phyloP scores from a whole-genome alignment of 2,329 filamentous ascomycete genomes.

The Coniochaeta sp. region DNA sequence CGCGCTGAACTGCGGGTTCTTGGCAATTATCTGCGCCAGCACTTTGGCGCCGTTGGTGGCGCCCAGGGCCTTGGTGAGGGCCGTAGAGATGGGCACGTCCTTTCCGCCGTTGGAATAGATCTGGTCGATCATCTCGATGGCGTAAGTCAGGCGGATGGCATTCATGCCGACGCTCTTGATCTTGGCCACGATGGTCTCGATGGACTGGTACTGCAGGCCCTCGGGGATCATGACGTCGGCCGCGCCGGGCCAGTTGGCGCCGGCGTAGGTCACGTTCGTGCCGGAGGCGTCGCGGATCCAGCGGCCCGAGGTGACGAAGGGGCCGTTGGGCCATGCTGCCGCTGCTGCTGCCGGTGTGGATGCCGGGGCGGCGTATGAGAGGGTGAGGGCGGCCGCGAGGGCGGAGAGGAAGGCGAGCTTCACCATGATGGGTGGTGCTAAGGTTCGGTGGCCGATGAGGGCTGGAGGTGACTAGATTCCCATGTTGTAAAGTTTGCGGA shows the following conservation, averaged over 20 bases:
- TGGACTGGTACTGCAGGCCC: constrained; percentile 54
- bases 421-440: constrained; percentile 9
- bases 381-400: constrained; percentile 6
- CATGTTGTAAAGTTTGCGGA: too few relatives aligned
- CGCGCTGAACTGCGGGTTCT: constrained; percentile 50
- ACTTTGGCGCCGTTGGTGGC: constrained; percentile 43
- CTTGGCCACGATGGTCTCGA: constrained; percentile 45
- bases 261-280: constrained; percentile 40
- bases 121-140: constrained; percentile 58
- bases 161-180: constrained; percentile 57
- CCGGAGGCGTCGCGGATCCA: constrained; percentile 35
- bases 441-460: too few relatives aligned
- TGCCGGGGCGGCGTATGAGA: constrained; percentile 8
- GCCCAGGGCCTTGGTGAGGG: constrained; percentile 40
- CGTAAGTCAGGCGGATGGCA: constrained; percentile 54
- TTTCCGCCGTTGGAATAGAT: constrained; percentile 40
- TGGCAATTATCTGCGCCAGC: constrained; percentile 42
- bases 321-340: constrained; percentile 32
- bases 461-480: not conserved
- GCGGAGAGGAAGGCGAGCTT: constrained; percentile 8
- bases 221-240: constrained; percentile 59
- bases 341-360: too few relatives aligned
- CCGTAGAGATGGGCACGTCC: constrained; percentile 37
- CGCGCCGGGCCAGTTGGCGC: constrained; percentile 56
- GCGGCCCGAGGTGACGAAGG: constrained; percentile 32